Conservation (phyloP, 371 early-diverging fungal species). For the Mortierella polycephala region DNA sequence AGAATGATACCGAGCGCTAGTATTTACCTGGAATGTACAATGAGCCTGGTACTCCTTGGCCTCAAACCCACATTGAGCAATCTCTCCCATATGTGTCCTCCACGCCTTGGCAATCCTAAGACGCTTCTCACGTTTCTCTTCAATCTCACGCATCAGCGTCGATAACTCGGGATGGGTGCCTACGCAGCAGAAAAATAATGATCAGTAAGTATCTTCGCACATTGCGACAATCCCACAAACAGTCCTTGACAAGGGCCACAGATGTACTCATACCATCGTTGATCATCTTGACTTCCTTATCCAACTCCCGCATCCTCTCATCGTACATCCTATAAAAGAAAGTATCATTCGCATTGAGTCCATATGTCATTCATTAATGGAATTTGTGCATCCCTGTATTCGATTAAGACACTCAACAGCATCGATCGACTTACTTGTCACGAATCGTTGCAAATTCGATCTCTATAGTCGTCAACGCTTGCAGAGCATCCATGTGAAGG, state of each 20-base stretch:
- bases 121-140: conserved; percentile 63
- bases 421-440: conserved; percentile 55
- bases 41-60: conserved; percentile 68
- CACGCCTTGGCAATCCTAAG: conserved; percentile 66
- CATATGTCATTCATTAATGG: neutral
- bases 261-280: conserved; percentile 57
- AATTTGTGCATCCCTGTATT: neutral
- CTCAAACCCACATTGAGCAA: conserved; percentile 64
- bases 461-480: conserved; percentile 61
- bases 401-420: too few species aligned
- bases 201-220: neutral
- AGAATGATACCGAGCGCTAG: neutral
- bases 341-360: neutral
- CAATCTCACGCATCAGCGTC: conserved; percentile 66
- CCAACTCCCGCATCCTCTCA: conserved; percentile 68
- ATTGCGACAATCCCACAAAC: too few species aligned
- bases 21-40: conserved; percentile 45
- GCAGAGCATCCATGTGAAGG: conserved; percentile 57
- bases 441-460: conserved; percentile 60
- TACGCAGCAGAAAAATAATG: neutral
- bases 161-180: conserved; percentile 61
- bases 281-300: conserved; percentile 69
- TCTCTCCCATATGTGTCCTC: conserved; percentile 61
- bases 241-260: neutral
- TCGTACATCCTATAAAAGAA: conserved; percentile 64